Evolutionary conservation across 768 basidiomycete genomes (phyloP), one percentile per base, ranked within the genome.

Genomic region (Psilocybe subaeruginosa): DNA sequence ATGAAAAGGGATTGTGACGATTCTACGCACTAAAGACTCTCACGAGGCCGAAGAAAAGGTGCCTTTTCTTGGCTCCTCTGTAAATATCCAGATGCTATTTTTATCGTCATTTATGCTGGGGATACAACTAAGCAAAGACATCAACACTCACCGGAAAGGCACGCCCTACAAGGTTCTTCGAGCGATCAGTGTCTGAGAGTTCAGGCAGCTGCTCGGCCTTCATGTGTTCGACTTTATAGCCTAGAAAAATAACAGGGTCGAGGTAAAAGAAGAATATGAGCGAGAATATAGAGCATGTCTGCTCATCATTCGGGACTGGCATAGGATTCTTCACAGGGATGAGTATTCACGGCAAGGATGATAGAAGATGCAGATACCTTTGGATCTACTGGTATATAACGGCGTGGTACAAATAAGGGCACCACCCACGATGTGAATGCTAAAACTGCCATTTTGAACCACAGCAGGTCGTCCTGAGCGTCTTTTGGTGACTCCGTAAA

Each of bases 151-250:
- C 66, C 7, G 48, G 23, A 35, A 57, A 70, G 16, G 63, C 57
- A n/a, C 55, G 55, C n/a, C 46, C 51, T 27, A 67, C 66, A 8
- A 74, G 43, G 62, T 65, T 8, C 16, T 63, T 59, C 7, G 68
- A 64, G 39, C 59, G 49, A 60, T 90, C 88, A 56, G 84, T 82
- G 59, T 88, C 86, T 4, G 83, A 82, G 74, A 90, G 80, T 1
- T 83, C 83, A 8, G 86, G 87, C 49, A 88, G 72, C 52, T 85
- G 68, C 45, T 88, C 84, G 37, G 74, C 71, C 0, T 79, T 69
- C 1, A 86, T 66, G 66, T 82, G 82, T 4, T 75, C 64, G 17
- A 77, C 64, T 8, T 74, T 69, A 61, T 78, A 77, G 0, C 80
- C 83, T 12, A 70, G 63, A 54, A 74, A 75, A 29, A 88, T 73